Evolutionary conservation across 345 rosid genomes (phyloP).

Genomic region (Rhodomyrtus tomentosa): DNA sequence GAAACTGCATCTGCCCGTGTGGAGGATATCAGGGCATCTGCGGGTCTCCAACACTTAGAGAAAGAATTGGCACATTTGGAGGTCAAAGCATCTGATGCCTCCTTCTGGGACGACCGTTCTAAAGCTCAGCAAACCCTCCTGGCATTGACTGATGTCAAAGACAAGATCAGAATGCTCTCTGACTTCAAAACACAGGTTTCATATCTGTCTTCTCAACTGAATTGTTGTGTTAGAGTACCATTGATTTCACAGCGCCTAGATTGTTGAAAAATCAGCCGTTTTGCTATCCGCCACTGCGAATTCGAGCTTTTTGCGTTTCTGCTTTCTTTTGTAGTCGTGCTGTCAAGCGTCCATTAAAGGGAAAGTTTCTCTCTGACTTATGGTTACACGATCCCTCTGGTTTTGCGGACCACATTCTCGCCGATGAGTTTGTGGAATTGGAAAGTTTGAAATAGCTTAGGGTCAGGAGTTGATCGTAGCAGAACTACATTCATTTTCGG

Average conservation of each 20-base stretch:
- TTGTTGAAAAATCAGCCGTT: background rate
- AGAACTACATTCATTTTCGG: background rate
- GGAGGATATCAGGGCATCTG: slow-evolving; percentile 55
- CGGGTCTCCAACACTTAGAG: slow-evolving; percentile 43
- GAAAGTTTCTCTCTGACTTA: background rate
- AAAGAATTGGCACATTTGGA: slow-evolving; percentile 47
- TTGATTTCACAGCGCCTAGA: background rate
- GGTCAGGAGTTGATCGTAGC: background rate
- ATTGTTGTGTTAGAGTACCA: background rate
- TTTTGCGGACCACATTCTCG: background rate
- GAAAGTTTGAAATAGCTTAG: background rate
- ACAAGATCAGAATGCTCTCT: slow-evolving; percentile 39
- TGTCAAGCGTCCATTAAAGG: background rate
- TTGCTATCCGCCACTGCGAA: background rate
- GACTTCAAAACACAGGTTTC: slow-evolving; percentile 69
- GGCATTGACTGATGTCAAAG: slow-evolving; percentile 69
- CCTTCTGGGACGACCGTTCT: slow-evolving; percentile 85
- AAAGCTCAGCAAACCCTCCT: slow-evolving; percentile 67
- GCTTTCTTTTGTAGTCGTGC: background rate
- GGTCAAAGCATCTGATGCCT: slow-evolving; percentile 49
- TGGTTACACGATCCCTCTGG: background rate
- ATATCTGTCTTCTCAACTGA: background rate
- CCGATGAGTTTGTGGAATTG: background rate
- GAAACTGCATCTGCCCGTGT: slow-evolving; percentile 55
- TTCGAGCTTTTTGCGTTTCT: background rate